Percentiles rank a stretch among this genome's conserved stretches.
phyloP scores from a whole-genome alignment of 2,329 filamentous ascomycete genomes.

The Colletotrichum sp. region DNA sequence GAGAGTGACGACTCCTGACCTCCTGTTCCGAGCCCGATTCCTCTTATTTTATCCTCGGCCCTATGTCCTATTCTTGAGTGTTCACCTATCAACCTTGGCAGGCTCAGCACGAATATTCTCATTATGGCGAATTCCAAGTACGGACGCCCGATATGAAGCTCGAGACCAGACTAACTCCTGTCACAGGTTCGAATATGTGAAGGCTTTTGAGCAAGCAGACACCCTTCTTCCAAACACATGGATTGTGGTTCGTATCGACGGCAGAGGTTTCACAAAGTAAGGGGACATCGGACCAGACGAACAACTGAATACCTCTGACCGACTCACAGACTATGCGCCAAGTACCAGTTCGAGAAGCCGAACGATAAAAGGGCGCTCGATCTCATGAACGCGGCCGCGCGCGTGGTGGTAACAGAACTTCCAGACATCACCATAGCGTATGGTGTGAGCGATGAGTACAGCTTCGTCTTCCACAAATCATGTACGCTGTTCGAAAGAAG shows the following conservation, averaged over 20 bases:
- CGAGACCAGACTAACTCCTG: background rate
- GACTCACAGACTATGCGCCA: constrained; percentile 73
- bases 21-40: background rate
- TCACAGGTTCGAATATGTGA: constrained; percentile 90
- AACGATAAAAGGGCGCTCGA: constrained; percentile 88
- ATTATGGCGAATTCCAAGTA: constrained; percentile 64
- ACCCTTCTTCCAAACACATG: constrained; percentile 87
- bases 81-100: background rate
- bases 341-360: constrained; percentile 88
- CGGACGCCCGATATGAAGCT: constrained; percentile 9
- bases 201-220: constrained; percentile 84
- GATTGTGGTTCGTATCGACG: constrained; percentile 94
- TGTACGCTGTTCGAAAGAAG: constrained; percentile 86
- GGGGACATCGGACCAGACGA: constrained; percentile 1
- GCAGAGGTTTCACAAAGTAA: constrained; percentile 93
- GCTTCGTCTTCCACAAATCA: constrained; percentile 87
- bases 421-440: constrained; percentile 89
- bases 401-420: constrained; percentile 80
- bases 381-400: constrained; percentile 95
- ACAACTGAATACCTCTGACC: background rate
- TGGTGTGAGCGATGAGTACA: constrained; percentile 94
- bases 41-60: background rate
- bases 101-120: background rate
- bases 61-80: background rate
- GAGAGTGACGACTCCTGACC: background rate